phyloP scores from a whole-genome alignment of 2,329 filamentous ascomycete genomes.

The Stagonosporopsis chrysanthemi region DNA sequence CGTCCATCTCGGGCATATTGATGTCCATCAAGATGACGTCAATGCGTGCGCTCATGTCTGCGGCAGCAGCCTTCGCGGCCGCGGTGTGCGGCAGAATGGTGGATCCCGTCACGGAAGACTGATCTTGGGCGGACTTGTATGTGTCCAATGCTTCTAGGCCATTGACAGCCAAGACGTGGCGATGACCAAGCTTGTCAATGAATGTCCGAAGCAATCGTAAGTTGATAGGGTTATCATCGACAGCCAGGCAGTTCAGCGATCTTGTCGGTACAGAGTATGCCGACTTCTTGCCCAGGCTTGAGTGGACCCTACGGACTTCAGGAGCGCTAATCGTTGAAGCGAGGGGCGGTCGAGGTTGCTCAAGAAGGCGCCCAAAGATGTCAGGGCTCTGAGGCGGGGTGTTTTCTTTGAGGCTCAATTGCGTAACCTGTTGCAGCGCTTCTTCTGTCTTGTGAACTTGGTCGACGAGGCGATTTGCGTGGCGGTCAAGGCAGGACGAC shows the following conservation, averaged over 20 bases:
- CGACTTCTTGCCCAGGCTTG: slow-evolving; percentile 28
- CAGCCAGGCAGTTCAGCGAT: slow-evolving; percentile 45
- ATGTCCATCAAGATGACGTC: slow-evolving; percentile 49
- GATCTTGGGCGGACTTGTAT: slow-evolving; percentile 33
- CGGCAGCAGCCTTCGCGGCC: slow-evolving; percentile 2
- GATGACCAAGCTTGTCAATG: slow-evolving; percentile 45
- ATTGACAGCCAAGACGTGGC: slow-evolving; percentile 43
- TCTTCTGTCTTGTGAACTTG: slow-evolving; percentile 23
- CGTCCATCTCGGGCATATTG: slow-evolving; percentile 51
- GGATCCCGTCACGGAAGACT: slow-evolving; percentile 6
- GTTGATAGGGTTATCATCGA: slow-evolving; percentile 53
- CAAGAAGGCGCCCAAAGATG: slow-evolving; percentile 14
- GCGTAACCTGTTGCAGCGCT: slow-evolving; percentile 26
- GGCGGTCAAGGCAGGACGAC: slow-evolving; percentile 43
- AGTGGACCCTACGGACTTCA: slow-evolving; percentile 34
- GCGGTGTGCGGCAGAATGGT: slow-evolving; percentile 11
- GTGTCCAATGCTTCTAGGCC: slow-evolving; percentile 48
- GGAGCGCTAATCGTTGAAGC: slow-evolving; percentile 42
- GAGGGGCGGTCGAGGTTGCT: slow-evolving; percentile 35
- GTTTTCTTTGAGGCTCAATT: slow-evolving; percentile 42
- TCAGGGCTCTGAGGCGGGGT: slow-evolving; percentile 22
- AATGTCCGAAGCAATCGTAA: slow-evolving; percentile 48
- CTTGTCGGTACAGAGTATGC: slow-evolving; percentile 25
- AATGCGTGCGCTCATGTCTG: slow-evolving; percentile 23
- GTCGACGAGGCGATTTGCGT: slow-evolving; percentile 30